phyloP scores from a whole-genome alignment of 306 rosid species.

The Trifolium subterraneum region DNA sequence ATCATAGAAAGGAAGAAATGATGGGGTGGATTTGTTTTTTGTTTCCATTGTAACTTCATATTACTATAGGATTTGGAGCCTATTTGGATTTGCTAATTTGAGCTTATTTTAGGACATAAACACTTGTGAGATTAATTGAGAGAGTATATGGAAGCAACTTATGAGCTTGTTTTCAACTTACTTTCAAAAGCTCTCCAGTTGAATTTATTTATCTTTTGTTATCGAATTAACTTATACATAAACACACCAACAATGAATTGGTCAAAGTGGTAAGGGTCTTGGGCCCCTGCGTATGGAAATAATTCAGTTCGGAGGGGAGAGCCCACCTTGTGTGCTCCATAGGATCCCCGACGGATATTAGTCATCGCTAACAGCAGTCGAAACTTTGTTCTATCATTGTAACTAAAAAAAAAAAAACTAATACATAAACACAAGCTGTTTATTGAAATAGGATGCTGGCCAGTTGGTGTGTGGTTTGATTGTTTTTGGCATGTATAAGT shows the following conservation, averaged over 20 bases:
- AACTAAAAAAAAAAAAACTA: too few species aligned
- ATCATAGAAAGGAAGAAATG: not conserved
- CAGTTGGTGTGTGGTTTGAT: not conserved
- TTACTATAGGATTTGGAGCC: not conserved
- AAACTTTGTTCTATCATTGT: too few species aligned
- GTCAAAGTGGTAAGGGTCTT: too few species aligned
- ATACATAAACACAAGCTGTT: not conserved
- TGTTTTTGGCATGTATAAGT: constrained; percentile 12
- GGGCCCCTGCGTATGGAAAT: too few species aligned
- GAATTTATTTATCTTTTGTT: not conserved
- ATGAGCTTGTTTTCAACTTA: not conserved
- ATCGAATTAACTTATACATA: not conserved
- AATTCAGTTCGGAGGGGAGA: too few species aligned
- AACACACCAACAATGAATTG: too few species aligned
- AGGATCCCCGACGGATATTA: too few species aligned
- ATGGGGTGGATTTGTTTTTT: not conserved
- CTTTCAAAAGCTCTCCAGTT: not conserved
- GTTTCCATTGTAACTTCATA: not conserved
- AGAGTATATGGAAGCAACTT: not conserved
- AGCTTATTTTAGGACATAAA: not conserved
- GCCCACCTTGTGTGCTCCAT: too few species aligned
- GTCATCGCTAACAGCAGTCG: too few species aligned
- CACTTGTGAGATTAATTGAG: not conserved
- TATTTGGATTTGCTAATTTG: not conserved
- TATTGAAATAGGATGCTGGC: not conserved